Conservation (phyloP, 2,329 filamentous ascomycete genomes). For the Grosmannia penicillata region DNA sequence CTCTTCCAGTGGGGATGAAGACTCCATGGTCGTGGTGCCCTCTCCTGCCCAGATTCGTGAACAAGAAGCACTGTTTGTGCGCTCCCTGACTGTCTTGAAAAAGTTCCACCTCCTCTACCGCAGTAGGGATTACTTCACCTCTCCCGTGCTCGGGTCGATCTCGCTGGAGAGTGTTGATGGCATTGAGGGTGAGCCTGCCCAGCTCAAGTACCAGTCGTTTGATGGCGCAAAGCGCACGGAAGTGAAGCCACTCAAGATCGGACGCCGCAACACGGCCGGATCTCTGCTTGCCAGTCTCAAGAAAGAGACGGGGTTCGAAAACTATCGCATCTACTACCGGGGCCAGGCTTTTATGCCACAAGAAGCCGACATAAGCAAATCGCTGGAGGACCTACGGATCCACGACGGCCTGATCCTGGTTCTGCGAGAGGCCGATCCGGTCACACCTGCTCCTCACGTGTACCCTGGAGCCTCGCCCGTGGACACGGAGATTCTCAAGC, state of each 20-base stretch:
- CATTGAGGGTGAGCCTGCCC: slow-evolving; percentile 47
- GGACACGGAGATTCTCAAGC: slow-evolving; percentile 64
- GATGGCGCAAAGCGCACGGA: slow-evolving; percentile 44
- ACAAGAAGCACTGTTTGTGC: slow-evolving; percentile 49
- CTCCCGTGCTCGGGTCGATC: slow-evolving; percentile 39
- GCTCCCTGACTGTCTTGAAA: slow-evolving; percentile 53
- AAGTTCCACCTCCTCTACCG: slow-evolving; percentile 54
- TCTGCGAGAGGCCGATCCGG: slow-evolving; percentile 37
- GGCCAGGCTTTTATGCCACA: slow-evolving; percentile 51
- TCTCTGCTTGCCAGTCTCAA: slow-evolving; percentile 54
- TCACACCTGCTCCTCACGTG: slow-evolving; percentile 26
- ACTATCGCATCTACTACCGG: slow-evolving; percentile 57
- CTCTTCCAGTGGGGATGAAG: slow-evolving; percentile 28
- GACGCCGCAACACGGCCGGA: slow-evolving; percentile 53
- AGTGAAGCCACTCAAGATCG: slow-evolving; percentile 49
- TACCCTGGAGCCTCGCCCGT: slow-evolving; percentile 43
- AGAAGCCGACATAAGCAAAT: slow-evolving; percentile 42
- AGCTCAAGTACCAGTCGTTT: slow-evolving; percentile 62
- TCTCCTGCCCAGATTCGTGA: slow-evolving; percentile 32
- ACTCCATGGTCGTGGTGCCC: slow-evolving; percentile 35
- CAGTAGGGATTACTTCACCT: slow-evolving; percentile 41
- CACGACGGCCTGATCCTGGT: slow-evolving; percentile 51
- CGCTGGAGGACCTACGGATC: slow-evolving; percentile 54
- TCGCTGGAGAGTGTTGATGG: slow-evolving; percentile 35
- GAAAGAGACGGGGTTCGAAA: slow-evolving; percentile 58